Percentiles rank a stretch among this genome's conserved stretches.
Evolutionary conservation across 495 filamentous ascomycete genomes (phyloP).

Genomic region (Hypoxylon cercidicola): DNA sequence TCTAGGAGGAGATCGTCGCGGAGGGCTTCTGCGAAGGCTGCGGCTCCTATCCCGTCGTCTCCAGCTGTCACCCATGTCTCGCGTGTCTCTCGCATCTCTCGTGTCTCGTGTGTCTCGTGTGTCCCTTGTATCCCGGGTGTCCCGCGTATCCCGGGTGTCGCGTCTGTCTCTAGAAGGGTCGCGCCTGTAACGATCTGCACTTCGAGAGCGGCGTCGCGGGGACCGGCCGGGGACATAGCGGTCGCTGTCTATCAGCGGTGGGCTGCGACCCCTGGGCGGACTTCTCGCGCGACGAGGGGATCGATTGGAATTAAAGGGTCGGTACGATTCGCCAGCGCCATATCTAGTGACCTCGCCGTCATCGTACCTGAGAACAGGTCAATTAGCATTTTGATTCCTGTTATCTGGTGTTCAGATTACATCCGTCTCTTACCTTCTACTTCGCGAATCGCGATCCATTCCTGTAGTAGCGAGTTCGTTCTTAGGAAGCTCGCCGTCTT

Average conservation of each 20-base stretch:
- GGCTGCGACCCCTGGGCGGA: constrained; percentile 51
- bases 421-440: constrained; percentile 49
- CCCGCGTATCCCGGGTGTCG: constrained; percentile 39
- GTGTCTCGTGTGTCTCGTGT: constrained; percentile 41
- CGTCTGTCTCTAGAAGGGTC: constrained; percentile 48
- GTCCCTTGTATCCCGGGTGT: constrained; percentile 20
- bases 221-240: constrained; percentile 48
- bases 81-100: constrained; percentile 41
- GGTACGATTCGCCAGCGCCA: constrained; percentile 66
- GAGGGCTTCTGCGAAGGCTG: constrained; percentile 47
- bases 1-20: constrained; percentile 48
- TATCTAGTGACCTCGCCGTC: constrained; percentile 66
- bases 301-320: constrained; percentile 60
- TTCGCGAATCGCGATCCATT: constrained; percentile 48
- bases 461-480: not conserved
- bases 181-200: constrained; percentile 48
- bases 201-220: constrained; percentile 49
- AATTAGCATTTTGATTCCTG: constrained; percentile 11
- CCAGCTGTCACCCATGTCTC: constrained; percentile 51
- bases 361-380: constrained; percentile 52
- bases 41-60: constrained; percentile 53
- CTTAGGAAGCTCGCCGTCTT: no score
- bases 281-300: constrained; percentile 57
- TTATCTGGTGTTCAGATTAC: no score
- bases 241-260: constrained; percentile 53